Base-by-base conservation (phyloP, 2,329 filamentous ascomycete genomes). In the Trichoderma polysporum region DNA sequence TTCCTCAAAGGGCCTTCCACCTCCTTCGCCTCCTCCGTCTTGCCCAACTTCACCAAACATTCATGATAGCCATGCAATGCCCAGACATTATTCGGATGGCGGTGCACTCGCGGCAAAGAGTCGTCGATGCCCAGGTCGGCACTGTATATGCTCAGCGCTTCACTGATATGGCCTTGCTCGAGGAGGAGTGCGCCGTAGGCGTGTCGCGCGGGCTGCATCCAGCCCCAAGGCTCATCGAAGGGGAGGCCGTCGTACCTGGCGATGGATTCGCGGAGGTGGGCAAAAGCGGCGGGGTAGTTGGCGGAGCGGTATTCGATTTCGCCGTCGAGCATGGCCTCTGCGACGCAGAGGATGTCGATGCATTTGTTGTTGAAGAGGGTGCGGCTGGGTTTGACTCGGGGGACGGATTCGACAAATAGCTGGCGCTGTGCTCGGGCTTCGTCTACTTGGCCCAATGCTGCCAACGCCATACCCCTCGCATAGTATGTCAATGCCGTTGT, bases 161-260 rank as follows among this genome's bases (percentile, higher is more conserved):
- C 80, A 27, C 84, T 81, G 0, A 85, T 78, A n/a, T 79, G 79
- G 0, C 84, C 86, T 72, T 90, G 89, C 73, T 93, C 90, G 13
- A 91, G 80, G 33, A 91, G 74, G 3, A 93, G 79, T 0, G 90
- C 90, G 1, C 88, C 90, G 59, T 89, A 89, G 0, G 90, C 90
- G 75, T 93, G 90, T 3, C 90, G 81, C 0, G 87, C 85, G 0
- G 90, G 90, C 73, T 91, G 88, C 90, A 93, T 92, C 90, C 90
- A 93, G 0, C 88, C 89, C 90, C 90, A 92, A 0, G 91, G 91
- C 74, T 93, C 91, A 57, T 90, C 88, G 68, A 91, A 93, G 0
- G 86, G 87, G 31, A 93, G 81, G 0, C 75, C 77, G 71, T 91
- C 89, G 69, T 91, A 88, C 2, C 85, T 81, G 1, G 78, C 73